A percentile compares a stretch with the other conserved stretches of the same genome.
Conservation (phyloP, 2,329 filamentous ascomycete genomes). For the Colletotrichum falcatum region DNA sequence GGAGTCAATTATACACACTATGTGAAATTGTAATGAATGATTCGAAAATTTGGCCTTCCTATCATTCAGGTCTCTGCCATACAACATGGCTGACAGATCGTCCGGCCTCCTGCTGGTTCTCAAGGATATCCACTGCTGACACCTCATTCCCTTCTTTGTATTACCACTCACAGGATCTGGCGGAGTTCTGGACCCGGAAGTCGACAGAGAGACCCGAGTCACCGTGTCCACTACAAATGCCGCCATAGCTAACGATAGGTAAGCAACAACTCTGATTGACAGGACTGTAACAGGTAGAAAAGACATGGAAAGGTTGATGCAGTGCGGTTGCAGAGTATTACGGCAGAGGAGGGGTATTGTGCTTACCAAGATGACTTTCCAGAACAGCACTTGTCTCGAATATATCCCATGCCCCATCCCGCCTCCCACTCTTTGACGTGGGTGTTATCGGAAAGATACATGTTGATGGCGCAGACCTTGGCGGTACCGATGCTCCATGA, state of each 20-base stretch:
- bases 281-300: not conserved
- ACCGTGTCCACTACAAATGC: constrained; percentile 4
- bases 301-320: not conserved
- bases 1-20: no score
- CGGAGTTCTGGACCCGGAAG: constrained; percentile 1
- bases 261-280: not conserved
- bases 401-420: constrained; percentile 13
- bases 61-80: not conserved
- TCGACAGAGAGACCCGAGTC: constrained; percentile 11
- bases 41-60: not conserved
- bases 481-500: not conserved
- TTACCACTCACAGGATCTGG: constrained; percentile 3
- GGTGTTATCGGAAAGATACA: constrained; percentile 8
- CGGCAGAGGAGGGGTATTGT: not conserved
- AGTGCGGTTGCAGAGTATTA: not conserved
- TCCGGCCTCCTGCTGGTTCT: not conserved
- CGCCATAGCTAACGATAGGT: not conserved
- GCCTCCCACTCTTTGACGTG: constrained; percentile 5
- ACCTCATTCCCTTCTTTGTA: not conserved
- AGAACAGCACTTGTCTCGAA: constrained; percentile 3
- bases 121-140: not conserved
- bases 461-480: constrained; percentile 6
- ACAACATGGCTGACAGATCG: constrained; percentile 1
- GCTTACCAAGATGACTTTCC: constrained; percentile 11
- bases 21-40: not conserved